These are phyloP conservation scores for Kazachstania viticola DNA, from an alignment of 805 yeast genomes.

Conservation along the genomic window DNA sequence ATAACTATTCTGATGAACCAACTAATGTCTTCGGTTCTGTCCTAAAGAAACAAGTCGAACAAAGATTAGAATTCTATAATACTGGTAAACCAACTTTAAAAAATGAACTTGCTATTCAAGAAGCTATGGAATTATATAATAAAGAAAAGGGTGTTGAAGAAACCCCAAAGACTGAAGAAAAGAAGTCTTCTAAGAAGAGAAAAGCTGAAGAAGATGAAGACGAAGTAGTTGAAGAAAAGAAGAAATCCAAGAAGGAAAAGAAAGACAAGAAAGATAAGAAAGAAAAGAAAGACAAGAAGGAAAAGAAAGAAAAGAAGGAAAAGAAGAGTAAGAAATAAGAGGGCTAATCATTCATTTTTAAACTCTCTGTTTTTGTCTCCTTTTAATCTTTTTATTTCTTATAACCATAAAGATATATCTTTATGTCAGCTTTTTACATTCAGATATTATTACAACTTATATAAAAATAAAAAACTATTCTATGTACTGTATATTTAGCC, in stretches of 20 bases:
- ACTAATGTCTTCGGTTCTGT: slow-evolving; percentile 80
- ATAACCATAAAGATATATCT: too few species aligned
- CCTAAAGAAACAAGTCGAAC: slow-evolving; percentile 94
- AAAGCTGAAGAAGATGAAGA: slow-evolving; percentile 27
- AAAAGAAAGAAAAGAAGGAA: slow-evolving; percentile 41
- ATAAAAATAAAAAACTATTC: slow-evolving; percentile 30
- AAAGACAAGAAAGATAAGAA: slow-evolving; percentile 35
- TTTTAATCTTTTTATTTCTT: too few species aligned
- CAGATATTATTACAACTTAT: too few species aligned
- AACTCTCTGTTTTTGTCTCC: too few species aligned
- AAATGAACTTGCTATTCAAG: slow-evolving; percentile 86
- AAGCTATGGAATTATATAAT: slow-evolving; percentile 63
- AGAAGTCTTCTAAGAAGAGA: slow-evolving; percentile 16
- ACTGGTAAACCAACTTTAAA: slow-evolving; percentile 96
- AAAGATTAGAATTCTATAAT: slow-evolving; percentile 89
- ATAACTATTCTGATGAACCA: slow-evolving; percentile 93
- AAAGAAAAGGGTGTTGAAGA: slow-evolving; percentile 36
- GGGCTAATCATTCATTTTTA: too few species aligned
- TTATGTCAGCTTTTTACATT: too few species aligned
- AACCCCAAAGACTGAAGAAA: slow-evolving; percentile 26
- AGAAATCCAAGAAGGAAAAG: slow-evolving; percentile 13
- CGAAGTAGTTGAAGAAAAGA: slow-evolving; percentile 22
- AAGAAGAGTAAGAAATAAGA: slow-evolving; percentile 38
- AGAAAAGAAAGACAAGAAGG: slow-evolving; percentile 38
- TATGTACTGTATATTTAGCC: slow-evolving; percentile 24